These are phyloP conservation scores for Solanum peruvianum DNA, from an alignment of 257 asterid species.

Conservation along the genomic window DNA sequence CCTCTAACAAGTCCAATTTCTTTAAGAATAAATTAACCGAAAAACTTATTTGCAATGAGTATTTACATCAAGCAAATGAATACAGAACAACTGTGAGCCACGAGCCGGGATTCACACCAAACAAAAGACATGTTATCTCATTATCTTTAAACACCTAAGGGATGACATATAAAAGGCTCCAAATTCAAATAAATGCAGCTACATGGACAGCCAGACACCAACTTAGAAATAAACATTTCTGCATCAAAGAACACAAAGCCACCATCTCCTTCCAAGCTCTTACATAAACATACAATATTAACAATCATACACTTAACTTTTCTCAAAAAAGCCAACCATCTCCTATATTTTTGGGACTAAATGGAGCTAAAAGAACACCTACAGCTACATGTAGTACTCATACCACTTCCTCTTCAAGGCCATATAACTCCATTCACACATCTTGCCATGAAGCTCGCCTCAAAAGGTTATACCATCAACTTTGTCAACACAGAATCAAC, in stretches of 20 bases:
- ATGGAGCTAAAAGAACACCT: not conserved
- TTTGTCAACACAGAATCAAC: conserved; percentile 13
- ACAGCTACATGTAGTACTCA: conserved; percentile 9
- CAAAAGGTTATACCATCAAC: conserved; percentile 21
- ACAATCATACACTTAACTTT: not conserved
- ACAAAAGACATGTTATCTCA: not conserved
- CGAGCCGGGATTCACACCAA: not conserved
- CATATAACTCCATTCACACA: conserved; percentile 20
- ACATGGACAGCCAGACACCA: not conserved
- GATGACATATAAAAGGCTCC: not conserved
- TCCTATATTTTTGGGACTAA: not conserved
- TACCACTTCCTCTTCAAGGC: conserved; percentile 28
- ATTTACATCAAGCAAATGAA: not conserved
- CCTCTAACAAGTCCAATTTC: not conserved
- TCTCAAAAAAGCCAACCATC: not conserved
- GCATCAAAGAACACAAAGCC: not conserved
- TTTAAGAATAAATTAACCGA: not conserved
- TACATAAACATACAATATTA: not conserved
- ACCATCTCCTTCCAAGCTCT: not conserved
- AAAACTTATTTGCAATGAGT: not conserved
- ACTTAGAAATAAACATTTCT: not conserved
- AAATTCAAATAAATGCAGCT: not conserved
- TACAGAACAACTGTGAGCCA: not conserved
- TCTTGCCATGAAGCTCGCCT: conserved; percentile 22
- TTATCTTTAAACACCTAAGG: not conserved